phyloP scores from a whole-genome alignment of 345 rosid species.

The Cochlearia excelsa region DNA sequence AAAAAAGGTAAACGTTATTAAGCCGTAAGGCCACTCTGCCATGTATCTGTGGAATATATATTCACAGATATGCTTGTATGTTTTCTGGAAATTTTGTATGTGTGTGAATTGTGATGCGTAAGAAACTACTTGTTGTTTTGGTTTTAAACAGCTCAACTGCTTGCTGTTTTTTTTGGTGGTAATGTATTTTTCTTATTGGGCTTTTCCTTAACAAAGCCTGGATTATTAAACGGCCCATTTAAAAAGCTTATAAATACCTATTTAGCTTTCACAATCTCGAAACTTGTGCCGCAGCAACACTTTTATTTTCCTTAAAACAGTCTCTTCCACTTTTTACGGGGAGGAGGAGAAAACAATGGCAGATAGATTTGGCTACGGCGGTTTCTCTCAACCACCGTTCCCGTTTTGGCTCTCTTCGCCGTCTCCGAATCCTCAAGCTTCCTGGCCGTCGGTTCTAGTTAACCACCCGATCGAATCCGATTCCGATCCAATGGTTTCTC shows the following conservation, averaged over 20 bases:
- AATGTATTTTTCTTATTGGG: neutral
- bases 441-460: conserved; percentile 23
- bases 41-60: conserved; percentile 15
- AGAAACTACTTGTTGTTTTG: neutral
- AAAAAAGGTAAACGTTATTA: conserved; percentile 29
- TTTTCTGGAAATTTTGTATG: conserved; percentile 8
- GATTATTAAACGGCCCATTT: conserved; percentile 6
- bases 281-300: conserved; percentile 13
- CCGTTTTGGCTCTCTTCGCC: conserved; percentile 24
- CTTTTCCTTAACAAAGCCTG: neutral
- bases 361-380: conserved; percentile 27
- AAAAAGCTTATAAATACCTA: neutral
- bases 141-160: conserved; percentile 5
- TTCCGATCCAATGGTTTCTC: conserved; percentile 29
- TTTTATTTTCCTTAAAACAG: conserved; percentile 12
- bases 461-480: conserved; percentile 22
- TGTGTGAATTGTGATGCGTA: neutral
- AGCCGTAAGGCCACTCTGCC: conserved; percentile 65
- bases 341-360: conserved; percentile 16
- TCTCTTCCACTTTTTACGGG: conserved; percentile 9
- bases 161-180: conserved; percentile 11
- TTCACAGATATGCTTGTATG: neutral
- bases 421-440: conserved; percentile 17
- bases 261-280: conserved; percentile 5
- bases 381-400: conserved; percentile 19